phyloP scores from a whole-genome alignment of 176 grass and related monocot genomes.

The Dactylis glomerata region DNA sequence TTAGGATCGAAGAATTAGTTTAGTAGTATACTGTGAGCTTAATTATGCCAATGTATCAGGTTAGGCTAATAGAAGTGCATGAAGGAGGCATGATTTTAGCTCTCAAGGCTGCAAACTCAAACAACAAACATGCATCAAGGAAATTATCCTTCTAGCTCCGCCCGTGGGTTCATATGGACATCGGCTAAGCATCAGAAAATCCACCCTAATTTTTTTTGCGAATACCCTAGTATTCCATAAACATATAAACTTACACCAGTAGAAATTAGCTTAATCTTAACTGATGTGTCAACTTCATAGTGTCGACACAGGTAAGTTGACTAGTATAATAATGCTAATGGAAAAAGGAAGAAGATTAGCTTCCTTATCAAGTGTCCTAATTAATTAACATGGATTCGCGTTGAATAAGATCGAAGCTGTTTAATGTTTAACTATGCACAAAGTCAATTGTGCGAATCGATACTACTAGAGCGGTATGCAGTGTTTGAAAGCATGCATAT shows the following conservation, averaged over 20 bases:
- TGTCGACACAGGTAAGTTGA: background rate
- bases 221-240: too few relatives aligned
- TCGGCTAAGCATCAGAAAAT: too few relatives aligned
- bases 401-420: constrained; percentile 29
- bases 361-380: constrained; percentile 31
- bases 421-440: constrained; percentile 2
- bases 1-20: too few relatives aligned
- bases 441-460: constrained; percentile 48
- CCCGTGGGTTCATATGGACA: too few relatives aligned
- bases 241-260: background rate
- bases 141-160: too few relatives aligned
- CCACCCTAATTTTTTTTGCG: too few relatives aligned
- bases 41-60: too few relatives aligned
- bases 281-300: background rate
- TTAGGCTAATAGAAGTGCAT: too few relatives aligned
- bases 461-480: background rate
- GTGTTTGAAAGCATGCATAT: background rate
- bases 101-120: too few relatives aligned
- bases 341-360: background rate
- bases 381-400: constrained; percentile 33
- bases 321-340: constrained; percentile 18
- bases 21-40: too few relatives aligned
- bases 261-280: background rate
- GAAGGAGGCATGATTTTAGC: too few relatives aligned
- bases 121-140: too few relatives aligned